A percentile compares a stretch with the other conserved stretches of the same genome.
Conservation (phyloP, 768 basidiomycete species). For the Suillus subluteus region DNA sequence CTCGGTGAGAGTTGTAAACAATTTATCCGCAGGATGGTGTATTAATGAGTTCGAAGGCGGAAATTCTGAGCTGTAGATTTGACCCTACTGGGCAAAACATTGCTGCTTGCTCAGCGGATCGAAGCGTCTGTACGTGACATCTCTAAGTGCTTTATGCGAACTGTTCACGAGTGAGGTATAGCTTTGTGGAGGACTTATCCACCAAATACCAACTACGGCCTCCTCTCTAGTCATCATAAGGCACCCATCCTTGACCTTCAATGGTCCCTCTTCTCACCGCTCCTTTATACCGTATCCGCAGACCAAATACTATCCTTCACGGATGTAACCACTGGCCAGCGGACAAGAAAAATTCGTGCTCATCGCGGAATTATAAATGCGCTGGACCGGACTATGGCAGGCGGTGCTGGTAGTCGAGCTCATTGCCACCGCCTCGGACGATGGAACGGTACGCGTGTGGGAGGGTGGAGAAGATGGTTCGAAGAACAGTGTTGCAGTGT, state of each 20-base stretch:
- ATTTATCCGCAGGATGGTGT: constrained; percentile 11
- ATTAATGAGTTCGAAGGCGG: constrained; percentile 49
- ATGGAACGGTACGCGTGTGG: constrained; percentile 91
- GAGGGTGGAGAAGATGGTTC: constrained; percentile 77
- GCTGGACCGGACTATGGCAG: constrained; percentile 84
- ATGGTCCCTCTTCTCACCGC: constrained; percentile 78
- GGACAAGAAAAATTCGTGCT: constrained; percentile 79
- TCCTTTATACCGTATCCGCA: constrained; percentile 84
- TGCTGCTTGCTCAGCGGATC: constrained; percentile 89
- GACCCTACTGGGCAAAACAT: constrained; percentile 93
- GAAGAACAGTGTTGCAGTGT: constrained; percentile 77
- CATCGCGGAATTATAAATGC: constrained; percentile 92
- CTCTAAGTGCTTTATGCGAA: constrained; percentile 12
- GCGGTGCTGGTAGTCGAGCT: constrained; percentile 86
- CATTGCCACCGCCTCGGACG: constrained; percentile 87
- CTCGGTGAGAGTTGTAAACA: constrained; percentile 53
- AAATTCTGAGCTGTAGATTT: constrained; percentile 91
- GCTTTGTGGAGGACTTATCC: constrained; percentile 91
- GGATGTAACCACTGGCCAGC: constrained; percentile 83
- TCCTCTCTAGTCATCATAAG: constrained; percentile 82
- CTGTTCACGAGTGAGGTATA: constrained; percentile 29
- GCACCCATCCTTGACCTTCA: constrained; percentile 92
- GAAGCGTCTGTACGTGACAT: constrained; percentile 77
- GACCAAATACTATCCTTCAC: constrained; percentile 82
- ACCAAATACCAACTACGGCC: constrained; percentile 91